These are phyloP conservation scores for Aurinia saxatilis DNA, from an alignment of 345 rosid genomes.

Conservation along the genomic window DNA sequence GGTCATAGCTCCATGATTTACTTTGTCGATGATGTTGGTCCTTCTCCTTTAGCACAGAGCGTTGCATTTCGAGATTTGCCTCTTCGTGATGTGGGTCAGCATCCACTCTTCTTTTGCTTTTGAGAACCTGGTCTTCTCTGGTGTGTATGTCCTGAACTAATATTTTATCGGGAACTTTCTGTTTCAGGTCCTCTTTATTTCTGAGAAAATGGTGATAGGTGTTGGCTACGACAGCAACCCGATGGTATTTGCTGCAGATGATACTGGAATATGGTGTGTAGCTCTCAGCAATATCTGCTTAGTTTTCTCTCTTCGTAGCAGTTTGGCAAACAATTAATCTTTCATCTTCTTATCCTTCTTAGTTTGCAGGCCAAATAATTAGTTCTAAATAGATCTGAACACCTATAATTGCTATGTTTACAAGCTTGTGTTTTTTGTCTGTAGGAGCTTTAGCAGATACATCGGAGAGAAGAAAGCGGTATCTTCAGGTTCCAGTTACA, in stretches of 20 bases:
- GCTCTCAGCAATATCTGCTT: not conserved
- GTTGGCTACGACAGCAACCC: slow-evolving; percentile 96
- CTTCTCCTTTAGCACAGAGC: slow-evolving; percentile 92
- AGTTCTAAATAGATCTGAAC: not conserved
- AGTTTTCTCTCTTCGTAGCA: not conserved
- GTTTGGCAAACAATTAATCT: not conserved
- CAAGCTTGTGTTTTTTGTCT: slow-evolving; percentile 11
- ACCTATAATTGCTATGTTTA: not conserved
- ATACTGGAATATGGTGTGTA: slow-evolving; percentile 85
- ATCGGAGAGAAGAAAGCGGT: slow-evolving; percentile 75
- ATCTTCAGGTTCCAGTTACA: slow-evolving; percentile 62
- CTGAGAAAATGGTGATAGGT: slow-evolving; percentile 90
- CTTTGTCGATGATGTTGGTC: slow-evolving; percentile 97
- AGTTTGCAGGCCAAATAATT: not conserved
- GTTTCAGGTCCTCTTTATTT: slow-evolving; percentile 73
- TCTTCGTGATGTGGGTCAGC: slow-evolving; percentile 99
- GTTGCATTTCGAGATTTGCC: slow-evolving; percentile 90
- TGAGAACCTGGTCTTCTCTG: slow-evolving; percentile 21
- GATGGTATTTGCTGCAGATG: slow-evolving; percentile 92
- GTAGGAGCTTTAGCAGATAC: slow-evolving; percentile 78
- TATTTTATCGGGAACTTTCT: slow-evolving; percentile 5
- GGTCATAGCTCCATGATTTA: slow-evolving; percentile 97
- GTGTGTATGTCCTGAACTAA: slow-evolving; percentile 19
- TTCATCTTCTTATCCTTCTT: not conserved
- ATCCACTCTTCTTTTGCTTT: slow-evolving; percentile 50